Percentiles rank a stretch among this genome's conserved stretches.
phyloP scores from a whole-genome alignment of 164 flowering plant species.

The Warburgia ugandensis region DNA sequence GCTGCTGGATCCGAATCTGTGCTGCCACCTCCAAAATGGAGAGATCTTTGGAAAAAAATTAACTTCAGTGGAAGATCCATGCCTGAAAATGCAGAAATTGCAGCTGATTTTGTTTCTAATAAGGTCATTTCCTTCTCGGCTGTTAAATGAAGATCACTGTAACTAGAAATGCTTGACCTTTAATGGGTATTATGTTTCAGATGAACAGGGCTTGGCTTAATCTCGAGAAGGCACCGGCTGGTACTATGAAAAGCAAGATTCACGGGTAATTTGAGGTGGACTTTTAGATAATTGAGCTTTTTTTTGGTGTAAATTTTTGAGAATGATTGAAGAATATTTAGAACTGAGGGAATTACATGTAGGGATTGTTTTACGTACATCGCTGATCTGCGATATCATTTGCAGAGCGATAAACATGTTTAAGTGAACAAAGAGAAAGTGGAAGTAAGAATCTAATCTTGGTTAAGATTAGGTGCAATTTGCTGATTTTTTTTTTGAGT shows the following conservation, averaged over 20 bases:
- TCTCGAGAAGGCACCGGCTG: constrained; percentile 71
- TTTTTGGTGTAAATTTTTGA: too few relatives aligned
- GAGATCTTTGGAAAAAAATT: constrained; percentile 52
- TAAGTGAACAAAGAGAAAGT: too few relatives aligned
- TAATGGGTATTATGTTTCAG: constrained; percentile 33
- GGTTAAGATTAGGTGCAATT: too few relatives aligned
- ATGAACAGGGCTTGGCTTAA: constrained; percentile 81
- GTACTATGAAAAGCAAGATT: constrained; percentile 64
- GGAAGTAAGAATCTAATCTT: too few relatives aligned
- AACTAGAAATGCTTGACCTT: neutral
- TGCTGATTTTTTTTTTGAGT: neutral
- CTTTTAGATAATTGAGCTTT: neutral
- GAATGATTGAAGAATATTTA: too few relatives aligned
- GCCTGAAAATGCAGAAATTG: constrained; percentile 49
- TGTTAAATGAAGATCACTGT: too few relatives aligned
- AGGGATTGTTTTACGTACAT: too few relatives aligned
- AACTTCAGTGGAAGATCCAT: constrained; percentile 32
- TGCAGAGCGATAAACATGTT: too few relatives aligned
- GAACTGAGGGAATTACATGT: too few relatives aligned
- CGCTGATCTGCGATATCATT: too few relatives aligned
- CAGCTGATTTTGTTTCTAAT: constrained; percentile 52
- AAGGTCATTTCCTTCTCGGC: constrained; percentile 42
- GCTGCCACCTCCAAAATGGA: constrained; percentile 38
- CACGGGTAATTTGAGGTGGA: constrained; percentile 40
- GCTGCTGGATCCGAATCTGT: constrained; percentile 22